phyloP scores from a whole-genome alignment of 2,329 filamentous ascomycete genomes.

The Beauveria asiatica region DNA sequence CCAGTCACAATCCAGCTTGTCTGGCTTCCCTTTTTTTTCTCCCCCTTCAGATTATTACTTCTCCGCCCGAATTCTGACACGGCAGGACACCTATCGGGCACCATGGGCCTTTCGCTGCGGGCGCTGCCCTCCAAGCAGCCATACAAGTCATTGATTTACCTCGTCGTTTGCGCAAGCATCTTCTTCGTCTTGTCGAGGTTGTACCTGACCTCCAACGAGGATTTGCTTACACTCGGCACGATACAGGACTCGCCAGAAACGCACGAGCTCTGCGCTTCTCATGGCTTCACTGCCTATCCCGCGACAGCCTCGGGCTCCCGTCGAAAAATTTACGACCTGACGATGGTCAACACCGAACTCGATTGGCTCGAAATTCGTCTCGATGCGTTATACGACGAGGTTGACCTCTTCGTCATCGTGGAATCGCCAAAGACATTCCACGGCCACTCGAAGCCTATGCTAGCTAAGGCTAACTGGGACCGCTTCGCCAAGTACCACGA shows the following conservation, averaged over 20 bases:
- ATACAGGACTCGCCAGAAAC: constrained; percentile 4
- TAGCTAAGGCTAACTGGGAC: constrained; percentile 43
- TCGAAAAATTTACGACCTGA: constrained; percentile 40
- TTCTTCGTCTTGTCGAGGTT: constrained; percentile 1
- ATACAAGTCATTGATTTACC: background rate
- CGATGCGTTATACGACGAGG: constrained; percentile 45
- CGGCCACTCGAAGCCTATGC: constrained; percentile 43
- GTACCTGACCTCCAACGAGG: background rate
- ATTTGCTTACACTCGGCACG: constrained; percentile 3
- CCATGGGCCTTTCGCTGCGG: background rate
- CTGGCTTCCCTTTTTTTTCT: background rate
- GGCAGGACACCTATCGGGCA: background rate
- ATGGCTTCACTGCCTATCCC: constrained; percentile 24
- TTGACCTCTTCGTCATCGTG: constrained; percentile 59
- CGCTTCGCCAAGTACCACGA: constrained; percentile 43
- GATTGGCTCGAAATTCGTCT: constrained; percentile 59
- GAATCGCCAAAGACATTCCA: constrained; percentile 54
- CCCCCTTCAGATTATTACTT: no score
- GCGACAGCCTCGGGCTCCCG: constrained; percentile 16
- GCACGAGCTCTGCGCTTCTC: constrained; percentile 21
- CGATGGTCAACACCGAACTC: constrained; percentile 55
- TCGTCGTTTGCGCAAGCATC: background rate
- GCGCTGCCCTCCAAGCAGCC: background rate
- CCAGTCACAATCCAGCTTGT: background rate
- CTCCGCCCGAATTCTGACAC: background rate